Conservation (phyloP, 1,139 yeast genomes). For the Arxiozyma telluris region DNA sequence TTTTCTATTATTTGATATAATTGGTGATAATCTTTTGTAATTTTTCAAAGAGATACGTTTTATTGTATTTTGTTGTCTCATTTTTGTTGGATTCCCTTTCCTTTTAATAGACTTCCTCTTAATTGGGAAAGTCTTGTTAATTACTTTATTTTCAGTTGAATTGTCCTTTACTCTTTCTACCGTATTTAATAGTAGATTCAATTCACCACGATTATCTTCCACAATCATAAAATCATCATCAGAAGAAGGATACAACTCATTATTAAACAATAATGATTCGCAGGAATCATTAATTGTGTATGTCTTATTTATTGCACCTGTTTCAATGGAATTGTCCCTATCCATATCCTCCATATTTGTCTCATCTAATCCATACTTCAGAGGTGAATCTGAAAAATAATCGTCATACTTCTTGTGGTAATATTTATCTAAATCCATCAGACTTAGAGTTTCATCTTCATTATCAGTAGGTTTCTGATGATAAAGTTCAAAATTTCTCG, state of each 20-base stretch:
- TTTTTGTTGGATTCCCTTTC: background rate
- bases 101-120: background rate
- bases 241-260: background rate
- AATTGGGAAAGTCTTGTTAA: background rate
- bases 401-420: slow-evolving; percentile 9
- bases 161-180: background rate
- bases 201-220: background rate
- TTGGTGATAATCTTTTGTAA: background rate
- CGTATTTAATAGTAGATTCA: background rate
- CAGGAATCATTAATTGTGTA: background rate
- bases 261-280: background rate
- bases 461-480: background rate
- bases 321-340: background rate
- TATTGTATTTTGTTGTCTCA: background rate
- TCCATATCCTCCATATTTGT: background rate
- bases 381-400: slow-evolving; percentile 8
- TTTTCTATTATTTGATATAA: background rate
- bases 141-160: background rate
- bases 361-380: background rate
- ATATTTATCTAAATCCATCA: slow-evolving; percentile 5
- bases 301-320: too few species aligned
- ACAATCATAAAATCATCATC: background rate
- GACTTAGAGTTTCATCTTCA: slow-evolving; percentile 3
- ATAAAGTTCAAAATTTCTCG: background rate
- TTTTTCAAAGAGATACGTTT: background rate